Conservation (phyloP, 345 rosid species). For the Citrus mangshanensis region DNA sequence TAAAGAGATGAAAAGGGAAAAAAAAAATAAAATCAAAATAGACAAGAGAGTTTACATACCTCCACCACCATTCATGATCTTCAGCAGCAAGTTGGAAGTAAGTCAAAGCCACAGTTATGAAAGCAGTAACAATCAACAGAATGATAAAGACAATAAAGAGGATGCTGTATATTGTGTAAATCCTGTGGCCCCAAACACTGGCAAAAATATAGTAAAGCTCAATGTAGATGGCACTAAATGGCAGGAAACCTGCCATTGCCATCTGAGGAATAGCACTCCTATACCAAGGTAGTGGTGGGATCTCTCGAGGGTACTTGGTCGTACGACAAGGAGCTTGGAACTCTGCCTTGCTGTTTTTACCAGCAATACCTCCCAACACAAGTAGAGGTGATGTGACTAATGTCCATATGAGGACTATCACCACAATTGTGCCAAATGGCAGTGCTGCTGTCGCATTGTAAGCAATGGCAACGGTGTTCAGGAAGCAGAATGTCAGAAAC, state of each 20-base stretch:
- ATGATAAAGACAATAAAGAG: slow-evolving; percentile 78
- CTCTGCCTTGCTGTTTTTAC: slow-evolving; percentile 87
- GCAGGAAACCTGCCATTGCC: slow-evolving; percentile 89
- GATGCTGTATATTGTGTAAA: slow-evolving; percentile 84
- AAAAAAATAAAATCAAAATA: not conserved
- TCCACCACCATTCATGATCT: slow-evolving; percentile 96
- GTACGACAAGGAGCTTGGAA: slow-evolving; percentile 92
- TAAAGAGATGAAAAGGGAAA: not conserved
- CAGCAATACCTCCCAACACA: slow-evolving; percentile 92
- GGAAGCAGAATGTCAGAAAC: slow-evolving; percentile 84
- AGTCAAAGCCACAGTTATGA: slow-evolving; percentile 84
- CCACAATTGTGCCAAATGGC: slow-evolving; percentile 86
- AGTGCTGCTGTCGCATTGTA: slow-evolving; percentile 86
- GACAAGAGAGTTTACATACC: slow-evolving; percentile 35
- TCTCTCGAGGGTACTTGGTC: slow-evolving; percentile 81
- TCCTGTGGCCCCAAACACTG: slow-evolving; percentile 88
- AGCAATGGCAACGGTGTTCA: slow-evolving; percentile 79
- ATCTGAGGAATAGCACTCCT: slow-evolving; percentile 81
- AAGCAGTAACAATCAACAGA: slow-evolving; percentile 83
- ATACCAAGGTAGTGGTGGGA: slow-evolving; percentile 83
- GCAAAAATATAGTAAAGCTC: slow-evolving; percentile 89
- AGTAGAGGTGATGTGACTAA: slow-evolving; percentile 81
- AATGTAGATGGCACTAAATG: slow-evolving; percentile 81
- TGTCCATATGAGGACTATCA: slow-evolving; percentile 81
- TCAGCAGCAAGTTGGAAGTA: slow-evolving; percentile 97